Percentiles rank a stretch among this genome's conserved stretches.
These are phyloP conservation scores for Fusarium anguioides DNA, from an alignment of 2,329 filamentous ascomycete genomes.

Conservation along the genomic window DNA sequence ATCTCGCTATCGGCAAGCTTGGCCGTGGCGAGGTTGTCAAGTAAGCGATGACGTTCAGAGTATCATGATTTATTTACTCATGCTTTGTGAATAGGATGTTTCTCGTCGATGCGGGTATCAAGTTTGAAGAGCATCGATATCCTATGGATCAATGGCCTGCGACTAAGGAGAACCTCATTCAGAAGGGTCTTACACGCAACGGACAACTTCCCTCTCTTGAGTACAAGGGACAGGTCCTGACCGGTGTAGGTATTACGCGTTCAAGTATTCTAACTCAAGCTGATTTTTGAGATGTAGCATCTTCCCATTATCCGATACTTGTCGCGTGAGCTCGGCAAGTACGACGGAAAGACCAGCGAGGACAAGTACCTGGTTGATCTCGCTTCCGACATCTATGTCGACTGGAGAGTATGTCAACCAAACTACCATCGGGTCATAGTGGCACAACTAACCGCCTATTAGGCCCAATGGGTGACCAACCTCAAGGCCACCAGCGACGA, in stretches of 20 bases:
- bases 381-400: constrained; percentile 53
- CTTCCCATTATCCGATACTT: constrained; percentile 51
- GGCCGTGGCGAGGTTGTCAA: constrained; percentile 18
- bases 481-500: constrained; percentile 42
- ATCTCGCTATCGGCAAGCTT: constrained; percentile 24
- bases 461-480: constrained; percentile 45
- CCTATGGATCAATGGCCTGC: neutral
- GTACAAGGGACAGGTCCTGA: constrained; percentile 12
- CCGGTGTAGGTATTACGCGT: neutral
- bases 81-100: neutral
- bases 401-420: constrained; percentile 51
- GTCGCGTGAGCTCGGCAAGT: constrained; percentile 48
- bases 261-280: accelerated
- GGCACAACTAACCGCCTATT: neutral
- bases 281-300: neutral
- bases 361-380: constrained; percentile 54
- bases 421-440: accelerated
- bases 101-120: neutral
- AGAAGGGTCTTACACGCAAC: constrained; percentile 7
- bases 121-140: neutral
- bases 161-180: constrained; percentile 10
- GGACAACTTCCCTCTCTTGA: constrained; percentile 15
- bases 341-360: constrained; percentile 51
- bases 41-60: neutral
- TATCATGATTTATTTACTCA: neutral